Evolutionary conservation across 768 basidiomycete species (phyloP), one percentile per base, ranked within the genome.

Genomic region (Lactarius hengduanensis): DNA sequence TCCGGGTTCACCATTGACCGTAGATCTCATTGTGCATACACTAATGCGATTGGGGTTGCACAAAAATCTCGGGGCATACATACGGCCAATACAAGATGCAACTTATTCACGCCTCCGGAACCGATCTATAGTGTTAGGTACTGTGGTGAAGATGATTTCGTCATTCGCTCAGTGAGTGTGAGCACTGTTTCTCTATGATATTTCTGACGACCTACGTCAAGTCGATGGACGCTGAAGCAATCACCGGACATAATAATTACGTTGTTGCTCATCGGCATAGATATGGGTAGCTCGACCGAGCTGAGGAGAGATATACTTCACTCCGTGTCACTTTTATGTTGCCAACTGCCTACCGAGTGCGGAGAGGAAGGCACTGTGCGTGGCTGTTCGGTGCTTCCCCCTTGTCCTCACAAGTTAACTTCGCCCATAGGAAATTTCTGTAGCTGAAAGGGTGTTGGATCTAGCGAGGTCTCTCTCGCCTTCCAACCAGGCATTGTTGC

Each of bases 241-340:
- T 71, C 82, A 1, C 79, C 83, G 15, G 80, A 84, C 64, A 72
- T 87, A 26, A 69, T 87, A 9, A 69, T 85, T 58, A 74, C 79
- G 2, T 69, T 92, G 50, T 66, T 87, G 4, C 75, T 87, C 3
- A 73, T 91, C 32, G 86, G 79, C 2, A 80, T 89, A 67, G 90
- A 91, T 70, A 73, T 79, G 1, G 75, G 79, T 15, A 81, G 81
- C 38, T 75, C 81, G 1, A 71, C 74, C 4, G 80, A 83, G 16
- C 76, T 86, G 9, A 77, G 74, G 62, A 76, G 73, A 30, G 84
- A 84, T 8, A 74, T 89, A 55, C 79, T 79, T 55, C 69, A 76
- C 8, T 78, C 82, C 1, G 74, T 88, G 47, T 81, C 88, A 57
- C 70, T 72, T 28, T 68, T 86, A 41, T 85, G 83, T 67, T 75